phyloP scores from a whole-genome alignment of 2,329 filamentous ascomycete genomes.

The Leptodontidium sp. region DNA sequence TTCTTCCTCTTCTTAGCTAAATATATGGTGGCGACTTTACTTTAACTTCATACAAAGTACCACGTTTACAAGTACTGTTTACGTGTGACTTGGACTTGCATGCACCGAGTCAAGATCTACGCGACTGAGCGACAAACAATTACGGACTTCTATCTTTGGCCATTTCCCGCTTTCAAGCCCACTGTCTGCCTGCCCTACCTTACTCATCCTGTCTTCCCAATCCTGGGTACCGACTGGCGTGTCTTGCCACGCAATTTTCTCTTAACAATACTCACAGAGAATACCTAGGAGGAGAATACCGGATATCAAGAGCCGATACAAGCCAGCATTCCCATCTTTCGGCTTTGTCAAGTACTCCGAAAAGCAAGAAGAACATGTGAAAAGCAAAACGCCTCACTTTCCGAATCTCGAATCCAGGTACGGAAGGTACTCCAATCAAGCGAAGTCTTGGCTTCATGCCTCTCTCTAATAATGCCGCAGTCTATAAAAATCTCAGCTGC shows the following conservation, averaged over 20 bases:
- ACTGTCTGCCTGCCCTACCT: no score
- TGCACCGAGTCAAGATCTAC: neutral
- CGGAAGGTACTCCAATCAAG: neutral
- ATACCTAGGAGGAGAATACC: no score
- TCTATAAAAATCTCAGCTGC: constrained; percentile 8
- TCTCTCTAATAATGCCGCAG: constrained; percentile 1
- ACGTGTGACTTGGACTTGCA: neutral
- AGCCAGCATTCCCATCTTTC: no score
- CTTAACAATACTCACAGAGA: no score
- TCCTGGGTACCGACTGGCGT: no score
- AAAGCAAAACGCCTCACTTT: neutral
- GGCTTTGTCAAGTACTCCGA: no score
- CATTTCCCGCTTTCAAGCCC: no score
- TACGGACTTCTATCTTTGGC: neutral
- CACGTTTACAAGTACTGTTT: neutral
- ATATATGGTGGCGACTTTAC: neutral
- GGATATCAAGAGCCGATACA: no score
- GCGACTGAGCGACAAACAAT: neutral
- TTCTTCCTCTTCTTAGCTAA: neutral
- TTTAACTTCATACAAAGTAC: no score
- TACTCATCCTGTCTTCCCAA: no score
- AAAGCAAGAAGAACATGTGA: neutral
- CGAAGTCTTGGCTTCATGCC: neutral
- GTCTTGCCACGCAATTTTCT: no score
- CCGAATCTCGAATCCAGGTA: neutral